These are phyloP conservation scores for Arthrocladium fulminans DNA, from an alignment of 2,329 filamentous ascomycete genomes.

Conservation along the genomic window DNA sequence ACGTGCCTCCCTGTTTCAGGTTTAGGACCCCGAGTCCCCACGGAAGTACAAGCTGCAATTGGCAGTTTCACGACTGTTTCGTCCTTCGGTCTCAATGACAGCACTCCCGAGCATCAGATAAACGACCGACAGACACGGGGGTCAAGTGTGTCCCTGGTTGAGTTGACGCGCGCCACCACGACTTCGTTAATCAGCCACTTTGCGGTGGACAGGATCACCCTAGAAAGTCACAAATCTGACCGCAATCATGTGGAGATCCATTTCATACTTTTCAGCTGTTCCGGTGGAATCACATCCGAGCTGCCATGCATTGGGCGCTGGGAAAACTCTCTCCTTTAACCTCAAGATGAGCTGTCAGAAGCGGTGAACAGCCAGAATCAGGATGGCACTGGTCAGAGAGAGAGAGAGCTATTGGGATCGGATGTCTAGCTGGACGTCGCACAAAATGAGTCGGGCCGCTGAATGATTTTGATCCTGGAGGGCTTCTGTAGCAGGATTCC, in stretches of 20 bases:
- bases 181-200: background rate
- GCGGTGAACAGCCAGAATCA: background rate
- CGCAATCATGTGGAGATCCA: too few relatives aligned
- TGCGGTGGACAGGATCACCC: background rate
- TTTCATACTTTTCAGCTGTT: too few relatives aligned
- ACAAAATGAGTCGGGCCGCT: background rate
- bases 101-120: background rate
- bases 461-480: background rate
- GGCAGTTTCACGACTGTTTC: conserved; percentile 2
- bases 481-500: background rate
- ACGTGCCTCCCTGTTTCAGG: too few relatives aligned
- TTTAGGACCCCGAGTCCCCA: too few relatives aligned
- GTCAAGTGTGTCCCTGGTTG: too few relatives aligned
- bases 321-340: background rate
- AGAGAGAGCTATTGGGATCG: too few relatives aligned
- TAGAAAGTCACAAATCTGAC: too few relatives aligned
- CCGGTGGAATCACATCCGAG: background rate
- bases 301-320: background rate
- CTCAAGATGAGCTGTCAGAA: background rate
- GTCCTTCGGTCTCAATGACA: background rate
- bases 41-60: background rate
- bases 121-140: too few relatives aligned
- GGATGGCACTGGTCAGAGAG: background rate
- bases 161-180: too few relatives aligned
- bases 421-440: background rate